phyloP scores from a whole-genome alignment of 176 grass and related monocot genomes.

The Hyparrhenia diplandra region DNA sequence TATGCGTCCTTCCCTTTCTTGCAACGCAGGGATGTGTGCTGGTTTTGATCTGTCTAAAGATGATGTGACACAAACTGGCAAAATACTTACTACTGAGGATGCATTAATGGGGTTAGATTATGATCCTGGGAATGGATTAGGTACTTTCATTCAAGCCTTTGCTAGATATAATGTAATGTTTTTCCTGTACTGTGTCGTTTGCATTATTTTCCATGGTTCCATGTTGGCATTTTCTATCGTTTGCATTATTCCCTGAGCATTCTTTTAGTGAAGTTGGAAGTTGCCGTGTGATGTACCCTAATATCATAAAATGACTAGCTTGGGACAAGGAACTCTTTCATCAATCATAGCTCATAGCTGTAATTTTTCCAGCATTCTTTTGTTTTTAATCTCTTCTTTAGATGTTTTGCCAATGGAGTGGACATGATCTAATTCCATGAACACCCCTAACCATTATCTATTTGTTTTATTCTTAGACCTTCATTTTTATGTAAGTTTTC shows the following conservation, averaged over 20 bases:
- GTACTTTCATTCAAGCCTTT: slow-evolving; percentile 30
- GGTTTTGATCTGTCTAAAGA: slow-evolving; percentile 67
- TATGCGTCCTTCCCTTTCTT: slow-evolving; percentile 81
- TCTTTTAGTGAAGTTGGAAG: slow-evolving; percentile 9
- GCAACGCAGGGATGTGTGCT: slow-evolving; percentile 72
- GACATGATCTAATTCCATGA: neutral
- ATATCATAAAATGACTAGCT: neutral
- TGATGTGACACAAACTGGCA: slow-evolving; percentile 76
- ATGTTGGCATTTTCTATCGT: neutral
- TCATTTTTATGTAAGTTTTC: neutral
- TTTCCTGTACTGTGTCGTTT: slow-evolving; percentile 12
- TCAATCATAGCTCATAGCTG: neutral
- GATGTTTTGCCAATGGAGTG: neutral
- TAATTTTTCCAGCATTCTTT: slow-evolving; percentile 7
- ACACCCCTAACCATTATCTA: neutral
- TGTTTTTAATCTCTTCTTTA: neutral
- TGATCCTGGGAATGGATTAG: slow-evolving; percentile 67
- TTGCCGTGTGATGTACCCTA: neutral
- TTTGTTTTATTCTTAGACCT: neutral
- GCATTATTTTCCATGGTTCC: slow-evolving; percentile 4
- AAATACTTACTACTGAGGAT: slow-evolving; percentile 37
- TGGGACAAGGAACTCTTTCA: neutral
- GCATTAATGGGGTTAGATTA: slow-evolving; percentile 44
- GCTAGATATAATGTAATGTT: slow-evolving; percentile 3
- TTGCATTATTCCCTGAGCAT: neutral